These are phyloP conservation scores for Saposhnikovia divaricata DNA, from an alignment of 129 eudicot species.

Conservation along the genomic window DNA sequence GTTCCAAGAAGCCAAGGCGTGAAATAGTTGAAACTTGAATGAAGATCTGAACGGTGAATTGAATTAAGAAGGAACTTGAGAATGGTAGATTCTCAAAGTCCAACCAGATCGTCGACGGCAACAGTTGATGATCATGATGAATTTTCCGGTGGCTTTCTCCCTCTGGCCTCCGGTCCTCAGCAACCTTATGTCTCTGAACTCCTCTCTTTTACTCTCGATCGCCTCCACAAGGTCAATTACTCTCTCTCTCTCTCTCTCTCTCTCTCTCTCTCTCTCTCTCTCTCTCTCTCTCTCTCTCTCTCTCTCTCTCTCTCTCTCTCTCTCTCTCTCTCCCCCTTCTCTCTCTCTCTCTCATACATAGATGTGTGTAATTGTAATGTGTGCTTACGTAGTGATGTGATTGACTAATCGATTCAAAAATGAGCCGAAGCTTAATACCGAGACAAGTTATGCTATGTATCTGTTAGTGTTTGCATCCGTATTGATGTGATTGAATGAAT, in stretches of 20 bases:
- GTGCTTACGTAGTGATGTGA: not conserved
- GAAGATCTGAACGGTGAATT: not conserved
- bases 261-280: conserved; percentile 5
- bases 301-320: not conserved
- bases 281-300: not conserved
- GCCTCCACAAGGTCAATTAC: conserved; percentile 61
- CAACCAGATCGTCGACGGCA: conserved; percentile 11
- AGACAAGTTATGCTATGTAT: conserved; percentile 29
- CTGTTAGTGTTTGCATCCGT: not conserved
- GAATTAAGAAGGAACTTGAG: not conserved
- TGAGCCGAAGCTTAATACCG: conserved; percentile 91
- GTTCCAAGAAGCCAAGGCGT: too few relatives aligned
- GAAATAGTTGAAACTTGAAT: not conserved
- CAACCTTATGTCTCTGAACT: conserved; percentile 98
- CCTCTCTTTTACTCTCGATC: conserved; percentile 97
- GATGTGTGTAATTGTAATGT: not conserved
- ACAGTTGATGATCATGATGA: conserved; percentile 21
- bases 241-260: not conserved
- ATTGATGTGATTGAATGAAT: not conserved
- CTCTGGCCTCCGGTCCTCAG: conserved; percentile 79
- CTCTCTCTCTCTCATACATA: not conserved
- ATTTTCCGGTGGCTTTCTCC: conserved; percentile 45
- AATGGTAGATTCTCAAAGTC: conserved; percentile 28
- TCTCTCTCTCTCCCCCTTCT: not conserved
- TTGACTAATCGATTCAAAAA: not conserved